These are phyloP conservation scores for Colletotrichum trifolii DNA, from an alignment of 2,329 filamentous ascomycete species.

Conservation along the genomic window DNA sequence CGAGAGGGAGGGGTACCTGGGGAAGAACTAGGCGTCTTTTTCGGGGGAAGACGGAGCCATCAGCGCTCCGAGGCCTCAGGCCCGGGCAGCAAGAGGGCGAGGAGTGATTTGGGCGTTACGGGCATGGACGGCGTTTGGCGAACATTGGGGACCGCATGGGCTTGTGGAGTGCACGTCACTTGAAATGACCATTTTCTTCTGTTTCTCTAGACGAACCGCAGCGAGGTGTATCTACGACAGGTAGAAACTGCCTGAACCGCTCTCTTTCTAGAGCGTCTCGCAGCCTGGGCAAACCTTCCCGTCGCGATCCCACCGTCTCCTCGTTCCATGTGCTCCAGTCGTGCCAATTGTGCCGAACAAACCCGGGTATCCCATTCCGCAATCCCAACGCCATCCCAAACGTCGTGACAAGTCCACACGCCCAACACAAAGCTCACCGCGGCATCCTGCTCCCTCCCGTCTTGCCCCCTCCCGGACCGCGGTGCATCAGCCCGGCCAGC, in stretches of 20 bases:
- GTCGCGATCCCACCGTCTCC: too few relatives aligned
- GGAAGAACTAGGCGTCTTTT: conserved; percentile 56
- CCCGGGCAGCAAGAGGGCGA: too few relatives aligned
- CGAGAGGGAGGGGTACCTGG: conserved; percentile 87
- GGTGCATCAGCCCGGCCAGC: conserved; percentile 75
- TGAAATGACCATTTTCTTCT: neutral
- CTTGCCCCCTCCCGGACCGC: conserved; percentile 58
- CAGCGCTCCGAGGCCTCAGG: neutral
- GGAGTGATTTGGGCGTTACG: conserved; percentile 30
- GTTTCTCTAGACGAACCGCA: too few relatives aligned
- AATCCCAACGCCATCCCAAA: neutral
- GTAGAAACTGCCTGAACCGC: too few relatives aligned
- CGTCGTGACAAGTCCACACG: too few relatives aligned
- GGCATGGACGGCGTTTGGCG: conserved; percentile 39
- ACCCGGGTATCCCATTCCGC: conserved; percentile 32
- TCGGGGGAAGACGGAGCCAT: neutral
- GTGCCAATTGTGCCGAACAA: neutral
- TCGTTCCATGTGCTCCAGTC: too few relatives aligned
- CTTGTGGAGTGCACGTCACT: conserved; percentile 15
- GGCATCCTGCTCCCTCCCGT: conserved; percentile 36
- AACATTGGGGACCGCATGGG: too few relatives aligned
- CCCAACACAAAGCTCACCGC: neutral
- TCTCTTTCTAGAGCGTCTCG: too few relatives aligned
- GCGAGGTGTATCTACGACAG: too few relatives aligned
- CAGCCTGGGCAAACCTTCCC: too few relatives aligned